Evolutionary conservation across 805 yeast species (phyloP), one percentile per base, ranked within the genome.

Genomic region (Candida dajiaensis): DNA sequence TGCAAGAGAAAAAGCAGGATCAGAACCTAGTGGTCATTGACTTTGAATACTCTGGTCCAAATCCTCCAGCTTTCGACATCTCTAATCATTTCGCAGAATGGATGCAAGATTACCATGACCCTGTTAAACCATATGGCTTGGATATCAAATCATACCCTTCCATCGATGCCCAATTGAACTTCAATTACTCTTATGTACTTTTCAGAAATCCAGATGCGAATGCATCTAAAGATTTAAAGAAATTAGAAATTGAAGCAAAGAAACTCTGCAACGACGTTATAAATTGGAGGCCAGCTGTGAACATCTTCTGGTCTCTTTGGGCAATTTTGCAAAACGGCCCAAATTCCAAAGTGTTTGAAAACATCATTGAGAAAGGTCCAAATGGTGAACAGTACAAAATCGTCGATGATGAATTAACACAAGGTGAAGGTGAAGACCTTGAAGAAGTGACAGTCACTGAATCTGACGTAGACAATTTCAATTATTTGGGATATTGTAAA

Each of bases 11-110:
- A 47, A 58, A 69, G 46, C 82, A 79, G 57, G 90, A 85, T 65
- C 73, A 80, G 40, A 84, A 81, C 61, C 72, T 92, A 48, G 96
- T 87, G 11, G 99, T 94, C 11, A 94, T 94, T 59, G 99, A 94
- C 64, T 94, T 94, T 64, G 99, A 94, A 67, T 94, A 92, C 64
- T 81, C 96, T 0, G 97, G 97, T 1, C 81, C 95, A 11, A 94
- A 90, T 59, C 72, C 82, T 40, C 89, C 96, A 1, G 96, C 95
- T 2, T 88, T 74, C 62, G 99, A 94, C 63, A 78, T 94, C 46
- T 90, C 90, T 13, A 90, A 94, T 64, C 99, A 94, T 68, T 86
- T 94, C 55, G 77, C 86, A 53, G 99, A 92, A 69, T 92, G 99
- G 99, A 94, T 90, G 97, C 77, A 88, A 42, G 89, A 94, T 68